Base-by-base conservation (phyloP, 257 asterid genomes). In the Craterostigma plantagineum region DNA sequence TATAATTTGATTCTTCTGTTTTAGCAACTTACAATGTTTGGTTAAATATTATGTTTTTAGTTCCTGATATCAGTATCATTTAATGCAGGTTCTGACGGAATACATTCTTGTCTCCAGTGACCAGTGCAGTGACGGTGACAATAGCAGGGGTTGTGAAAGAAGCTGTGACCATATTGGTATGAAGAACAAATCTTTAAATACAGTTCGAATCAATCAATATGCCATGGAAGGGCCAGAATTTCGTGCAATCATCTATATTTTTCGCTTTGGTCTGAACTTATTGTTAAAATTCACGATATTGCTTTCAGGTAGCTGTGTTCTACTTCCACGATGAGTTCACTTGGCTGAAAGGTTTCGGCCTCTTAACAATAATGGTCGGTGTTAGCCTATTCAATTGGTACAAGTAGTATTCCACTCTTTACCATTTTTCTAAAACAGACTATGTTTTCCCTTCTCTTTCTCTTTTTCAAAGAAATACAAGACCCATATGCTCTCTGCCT, bases 81-180 rank as follows among this genome's bases (percentile, higher is more conserved):
- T 51, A 9, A 48, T 72, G 70, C 93, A 90, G 99, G 99, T 90
- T 42, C 63, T 90, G 61, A 83, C 99, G 0, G 99, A 90, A 56
- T 90, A 72, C 49, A 57, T 90, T 65, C 96, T 90, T 14, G 72
- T 90, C 33, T 90, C n/a, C 99, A 2, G 80, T 83, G 18, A 84
- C 99, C 13, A 90, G 99, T 75, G 99, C 99, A 8, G 93, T 90
- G 48, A 90, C 99, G 15, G 91, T 90, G 43, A 90, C 96, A 39
- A 90, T 90, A 55, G 99, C 96, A 7, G 99, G 99, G 62, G 92
- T 90, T 54, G 99, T 90, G 63, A 84, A 90, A 72, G 99, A 90
- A 63, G 96, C 99, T 43, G 96, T 90, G 13, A 90, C 99, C 36
- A 84, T 90, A 51, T 49, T 80, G 96, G 99, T 90, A 83, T 41